These are phyloP conservation scores for Lyophyllum atratum DNA, from an alignment of 768 basidiomycete species.

Conservation along the genomic window DNA sequence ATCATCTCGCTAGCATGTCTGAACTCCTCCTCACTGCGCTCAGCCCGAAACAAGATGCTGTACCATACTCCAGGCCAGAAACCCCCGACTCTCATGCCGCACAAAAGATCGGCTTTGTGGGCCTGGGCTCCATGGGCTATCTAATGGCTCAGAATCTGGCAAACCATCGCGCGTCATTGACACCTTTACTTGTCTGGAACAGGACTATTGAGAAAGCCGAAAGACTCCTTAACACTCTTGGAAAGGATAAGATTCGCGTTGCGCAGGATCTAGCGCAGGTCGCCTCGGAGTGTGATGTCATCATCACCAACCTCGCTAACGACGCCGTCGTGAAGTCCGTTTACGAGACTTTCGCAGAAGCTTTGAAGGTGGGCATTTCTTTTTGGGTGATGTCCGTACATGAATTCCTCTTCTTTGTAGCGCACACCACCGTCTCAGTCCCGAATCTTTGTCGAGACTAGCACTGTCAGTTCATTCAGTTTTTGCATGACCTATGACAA, in stretches of 20 bases:
- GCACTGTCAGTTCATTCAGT: constrained; percentile 58
- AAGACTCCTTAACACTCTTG: constrained; percentile 56
- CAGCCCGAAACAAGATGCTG: constrained; percentile 12
- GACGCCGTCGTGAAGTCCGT: constrained; percentile 70
- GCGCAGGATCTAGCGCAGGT: constrained; percentile 61
- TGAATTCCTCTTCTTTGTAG: constrained; percentile 26
- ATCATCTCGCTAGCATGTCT: constrained; percentile 18
- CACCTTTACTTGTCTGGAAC: constrained; percentile 76
- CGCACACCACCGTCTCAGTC: constrained; percentile 43
- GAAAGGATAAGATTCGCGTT: constrained; percentile 52
- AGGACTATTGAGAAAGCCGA: constrained; percentile 65
- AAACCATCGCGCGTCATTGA: constrained; percentile 41
- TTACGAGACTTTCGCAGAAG: constrained; percentile 60
- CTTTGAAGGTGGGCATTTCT: constrained; percentile 50
- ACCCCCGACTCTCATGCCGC: constrained; percentile 43
- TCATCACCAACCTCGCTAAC: constrained; percentile 72
- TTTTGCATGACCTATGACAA: background rate
- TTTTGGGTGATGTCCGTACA: background rate
- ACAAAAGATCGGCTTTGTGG: constrained; percentile 44
- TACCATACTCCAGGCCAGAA: constrained; percentile 58
- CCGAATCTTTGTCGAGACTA: constrained; percentile 86
- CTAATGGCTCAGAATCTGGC: constrained; percentile 83
- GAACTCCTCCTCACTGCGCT: constrained; percentile 21
- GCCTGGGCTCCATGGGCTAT: constrained; percentile 70
- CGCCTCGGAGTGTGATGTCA: constrained; percentile 67